phyloP scores from a whole-genome alignment of 768 basidiomycete genomes.

The Pholiota conissans region DNA sequence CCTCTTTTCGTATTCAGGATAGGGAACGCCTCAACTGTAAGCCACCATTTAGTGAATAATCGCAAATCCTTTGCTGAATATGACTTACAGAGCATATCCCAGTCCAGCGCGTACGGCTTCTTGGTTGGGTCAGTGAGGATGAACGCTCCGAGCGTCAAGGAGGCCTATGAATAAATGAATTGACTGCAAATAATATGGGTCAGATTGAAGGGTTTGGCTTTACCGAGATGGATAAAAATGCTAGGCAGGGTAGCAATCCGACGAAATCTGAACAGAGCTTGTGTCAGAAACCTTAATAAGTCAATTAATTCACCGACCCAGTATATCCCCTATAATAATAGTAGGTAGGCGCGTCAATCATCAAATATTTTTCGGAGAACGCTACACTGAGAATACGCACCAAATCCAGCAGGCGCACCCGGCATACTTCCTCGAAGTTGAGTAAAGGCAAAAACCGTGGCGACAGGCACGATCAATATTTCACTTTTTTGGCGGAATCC shows the following conservation, averaged over 20 bases:
- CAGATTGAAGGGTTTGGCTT: background rate
- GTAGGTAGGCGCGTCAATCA: too few relatives aligned
- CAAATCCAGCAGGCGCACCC: constrained; percentile 21
- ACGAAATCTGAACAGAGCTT: constrained; percentile 16
- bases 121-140: constrained; percentile 16
- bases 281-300: background rate
- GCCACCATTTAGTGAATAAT: background rate
- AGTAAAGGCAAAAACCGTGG: constrained; percentile 26
- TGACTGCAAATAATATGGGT: background rate
- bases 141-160: constrained; percentile 18
- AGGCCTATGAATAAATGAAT: constrained; percentile 7
- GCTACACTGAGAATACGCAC: too few relatives aligned
- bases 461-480: constrained; percentile 26
- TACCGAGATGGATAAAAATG: constrained; percentile 18
- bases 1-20: background rate
- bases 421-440: constrained; percentile 24
- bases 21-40: background rate
- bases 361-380: too few relatives aligned
- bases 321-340: background rate
- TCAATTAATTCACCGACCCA: background rate
- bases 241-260: constrained; percentile 22
- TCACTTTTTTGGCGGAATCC: constrained; percentile 24
- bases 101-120: constrained; percentile 9
- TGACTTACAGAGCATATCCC: constrained; percentile 15
- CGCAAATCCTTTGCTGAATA: background rate